phyloP scores from a whole-genome alignment of 2,329 filamentous ascomycete species.

The Chrysoporthe puriensis region DNA sequence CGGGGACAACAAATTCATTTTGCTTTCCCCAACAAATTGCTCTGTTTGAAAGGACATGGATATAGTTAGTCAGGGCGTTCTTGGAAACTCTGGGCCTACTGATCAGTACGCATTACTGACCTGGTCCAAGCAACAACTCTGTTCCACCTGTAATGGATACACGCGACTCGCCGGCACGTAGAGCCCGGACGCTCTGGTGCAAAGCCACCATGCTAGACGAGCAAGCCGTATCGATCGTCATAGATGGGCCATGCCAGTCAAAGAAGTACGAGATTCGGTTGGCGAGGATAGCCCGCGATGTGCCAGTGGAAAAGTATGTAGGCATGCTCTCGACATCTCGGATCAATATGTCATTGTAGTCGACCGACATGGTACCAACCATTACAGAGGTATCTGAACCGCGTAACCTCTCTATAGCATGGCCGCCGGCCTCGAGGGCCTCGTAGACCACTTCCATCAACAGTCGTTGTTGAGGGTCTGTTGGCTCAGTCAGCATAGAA shows the following conservation, averaged over 20 bases:
- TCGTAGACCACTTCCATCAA: slow-evolving; percentile 33
- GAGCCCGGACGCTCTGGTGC: slow-evolving; percentile 41
- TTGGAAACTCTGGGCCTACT: neutral
- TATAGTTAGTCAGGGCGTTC: neutral
- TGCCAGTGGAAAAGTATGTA: slow-evolving; percentile 35
- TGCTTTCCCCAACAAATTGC: slow-evolving; percentile 6
- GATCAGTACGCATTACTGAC: slow-evolving; percentile 23
- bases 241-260: too few species aligned
- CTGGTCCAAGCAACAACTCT: slow-evolving; percentile 40
- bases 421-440: slow-evolving; percentile 30
- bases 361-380: slow-evolving; percentile 31
- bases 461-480: slow-evolving; percentile 24
- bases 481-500: slow-evolving; percentile 9
- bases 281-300: too few species aligned
- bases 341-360: slow-evolving; percentile 31
- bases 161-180: slow-evolving; percentile 37
- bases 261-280: too few species aligned
- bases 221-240: slow-evolving; percentile 49
- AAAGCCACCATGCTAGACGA: slow-evolving; percentile 44
- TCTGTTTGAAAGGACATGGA: neutral
- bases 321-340: slow-evolving; percentile 29
- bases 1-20: slow-evolving; percentile 43
- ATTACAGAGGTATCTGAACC: slow-evolving; percentile 37
- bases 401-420: slow-evolving; percentile 26
- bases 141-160: slow-evolving; percentile 40